Conservation (phyloP, 2,329 filamentous ascomycete genomes). For the Graphium sp. region DNA sequence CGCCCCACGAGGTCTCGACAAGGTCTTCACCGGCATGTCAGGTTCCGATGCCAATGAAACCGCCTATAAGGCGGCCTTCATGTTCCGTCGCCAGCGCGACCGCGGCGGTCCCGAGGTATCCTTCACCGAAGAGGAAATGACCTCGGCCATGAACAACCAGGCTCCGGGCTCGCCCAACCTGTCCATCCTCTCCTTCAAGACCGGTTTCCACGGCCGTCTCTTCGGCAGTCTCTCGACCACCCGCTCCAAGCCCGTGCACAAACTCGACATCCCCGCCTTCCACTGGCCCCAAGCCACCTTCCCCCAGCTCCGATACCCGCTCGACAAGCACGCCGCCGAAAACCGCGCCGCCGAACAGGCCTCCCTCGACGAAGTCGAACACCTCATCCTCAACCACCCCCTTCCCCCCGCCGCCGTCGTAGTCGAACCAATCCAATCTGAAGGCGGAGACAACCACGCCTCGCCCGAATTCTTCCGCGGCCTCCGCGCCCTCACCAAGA, state of each 20-base stretch:
- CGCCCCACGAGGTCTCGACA: constrained; percentile 57
- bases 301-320: constrained; percentile 61
- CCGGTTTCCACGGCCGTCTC: constrained; percentile 65
- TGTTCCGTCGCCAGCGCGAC: constrained; percentile 58
- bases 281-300: constrained; percentile 78
- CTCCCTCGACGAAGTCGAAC: constrained; percentile 58
- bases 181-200: constrained; percentile 64
- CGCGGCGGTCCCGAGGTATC: constrained; percentile 54
- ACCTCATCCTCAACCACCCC: constrained; percentile 48
- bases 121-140: constrained; percentile 53
- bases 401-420: constrained; percentile 58
- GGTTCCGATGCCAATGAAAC: constrained; percentile 75
- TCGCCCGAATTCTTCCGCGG: constrained; percentile 64
- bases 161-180: constrained; percentile 56
- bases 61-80: constrained; percentile 75
- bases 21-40: constrained; percentile 67
- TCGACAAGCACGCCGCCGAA: constrained; percentile 50
- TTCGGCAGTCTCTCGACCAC: constrained; percentile 68
- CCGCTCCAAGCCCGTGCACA: constrained; percentile 70
- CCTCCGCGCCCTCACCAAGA: constrained; percentile 54
- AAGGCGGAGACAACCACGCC: constrained; percentile 74
- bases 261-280: constrained; percentile 76
- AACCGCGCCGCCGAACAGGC: constrained; percentile 57
- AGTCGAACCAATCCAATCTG: constrained; percentile 67
- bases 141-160: constrained; percentile 54